Base-by-base conservation (phyloP, 495 filamentous ascomycete genomes). In the Polyplosphaeria fusca region DNA sequence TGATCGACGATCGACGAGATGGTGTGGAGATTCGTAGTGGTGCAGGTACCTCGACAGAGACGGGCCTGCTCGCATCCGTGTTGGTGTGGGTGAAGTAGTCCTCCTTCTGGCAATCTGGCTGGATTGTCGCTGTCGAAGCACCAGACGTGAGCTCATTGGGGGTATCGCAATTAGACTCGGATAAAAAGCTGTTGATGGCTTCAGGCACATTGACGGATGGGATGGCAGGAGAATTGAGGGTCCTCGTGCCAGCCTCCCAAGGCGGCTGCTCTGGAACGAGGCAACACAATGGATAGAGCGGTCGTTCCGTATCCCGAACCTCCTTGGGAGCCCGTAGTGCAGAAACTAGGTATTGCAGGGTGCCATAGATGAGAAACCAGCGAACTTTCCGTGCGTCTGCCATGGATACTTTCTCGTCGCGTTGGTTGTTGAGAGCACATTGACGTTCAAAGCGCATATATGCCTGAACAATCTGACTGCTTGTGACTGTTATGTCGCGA, bases 311-410 rank as follows among this genome's bases (percentile, higher is more conserved):
- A 26, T 72, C 67, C 14, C 67, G 58, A 18, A 73, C 70, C 54
- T 72, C 71, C 35, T 60, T 60, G 13, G 72, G 72, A 0, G 69
- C 72, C 19, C 66, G 64, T 2, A 60, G 64, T 9, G 70, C 61
- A 14, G 69, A 72, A 19, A 66, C 61, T 18, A 74, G 65, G 55
- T 72, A 70, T 67, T 91, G 87, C 18, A 91, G 71, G 13, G 86
- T 73, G 27, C 82, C 80, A 66, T 91, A 91, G 32, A 90, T 77
- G 12, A 90, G 70, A 2, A 88, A 72, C 87, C 87, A 91, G 46
- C 87, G 81, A 18, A 74, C 67, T 59, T 71, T 73, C 3, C 73
- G 63, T 18, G 70, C 71, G 28, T 75, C 73, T 2, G 66, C 53
- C 28, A 68, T 48, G 0, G 73, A 70, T 0, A 78, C 65, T 41